Conservation (phyloP, 208 protist species). For the Herpetomonas tarakana region DNA sequence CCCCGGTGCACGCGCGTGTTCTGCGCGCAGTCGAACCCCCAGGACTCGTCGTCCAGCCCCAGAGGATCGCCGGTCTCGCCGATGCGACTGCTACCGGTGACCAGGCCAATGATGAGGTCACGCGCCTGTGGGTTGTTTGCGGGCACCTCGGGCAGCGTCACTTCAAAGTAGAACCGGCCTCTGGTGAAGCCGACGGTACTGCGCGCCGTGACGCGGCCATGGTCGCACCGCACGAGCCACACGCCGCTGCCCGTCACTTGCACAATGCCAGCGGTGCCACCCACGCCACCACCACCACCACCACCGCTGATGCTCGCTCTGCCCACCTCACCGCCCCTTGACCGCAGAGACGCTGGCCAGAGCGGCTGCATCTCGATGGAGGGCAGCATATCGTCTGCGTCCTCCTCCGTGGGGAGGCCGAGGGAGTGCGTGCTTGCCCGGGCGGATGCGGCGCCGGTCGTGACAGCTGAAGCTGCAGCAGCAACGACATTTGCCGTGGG, state of each 20-base stretch:
- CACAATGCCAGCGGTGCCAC: conserved; percentile 10
- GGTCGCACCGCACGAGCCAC: conserved; percentile 38
- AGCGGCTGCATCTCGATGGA: background rate
- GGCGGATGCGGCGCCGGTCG: too few relatives aligned
- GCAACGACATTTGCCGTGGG: too few relatives aligned
- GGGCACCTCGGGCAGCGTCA: conserved; percentile 36
- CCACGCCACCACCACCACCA: too few relatives aligned
- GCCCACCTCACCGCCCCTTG: too few relatives aligned
- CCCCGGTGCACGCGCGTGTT: conserved; percentile 64
- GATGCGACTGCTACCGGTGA: conserved; percentile 32
- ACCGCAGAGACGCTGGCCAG: conserved; percentile 5
- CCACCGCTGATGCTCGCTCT: too few relatives aligned
- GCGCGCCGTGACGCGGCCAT: conserved; percentile 36
- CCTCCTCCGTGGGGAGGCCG: too few relatives aligned
- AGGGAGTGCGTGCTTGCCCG: too few relatives aligned
- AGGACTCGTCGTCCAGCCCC: conserved; percentile 72
- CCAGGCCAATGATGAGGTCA: conserved; percentile 52
- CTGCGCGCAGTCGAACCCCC: conserved; percentile 77
- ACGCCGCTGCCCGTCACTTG: conserved; percentile 27
- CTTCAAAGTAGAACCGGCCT: conserved; percentile 89
- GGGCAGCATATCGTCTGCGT: background rate
- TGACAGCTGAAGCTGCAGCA: too few relatives aligned
- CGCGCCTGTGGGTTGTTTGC: conserved; percentile 29
- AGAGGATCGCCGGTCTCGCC: conserved; percentile 29
- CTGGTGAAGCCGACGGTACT: conserved; percentile 67